Evolutionary conservation across 768 basidiomycete species (phyloP).

Genomic region (Leccinum disarticulatum): DNA sequence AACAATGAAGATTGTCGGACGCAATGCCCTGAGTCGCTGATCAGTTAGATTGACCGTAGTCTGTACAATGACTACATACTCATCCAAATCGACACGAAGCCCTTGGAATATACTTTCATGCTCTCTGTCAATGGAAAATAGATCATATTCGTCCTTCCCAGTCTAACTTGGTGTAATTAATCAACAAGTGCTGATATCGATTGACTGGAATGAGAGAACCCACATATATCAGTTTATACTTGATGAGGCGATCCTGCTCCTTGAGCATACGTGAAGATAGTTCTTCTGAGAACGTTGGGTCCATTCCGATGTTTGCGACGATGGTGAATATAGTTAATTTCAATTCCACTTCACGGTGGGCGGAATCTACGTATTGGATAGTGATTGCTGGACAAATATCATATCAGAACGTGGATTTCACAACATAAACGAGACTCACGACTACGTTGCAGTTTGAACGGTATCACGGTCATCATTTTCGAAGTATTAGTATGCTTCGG

Average conservation of each 20-base stretch:
- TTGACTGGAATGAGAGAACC: neutral
- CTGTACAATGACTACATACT: slow-evolving; percentile 5
- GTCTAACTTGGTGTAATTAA: neutral
- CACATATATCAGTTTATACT: slow-evolving; percentile 11
- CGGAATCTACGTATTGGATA: neutral
- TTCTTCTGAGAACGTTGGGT: neutral
- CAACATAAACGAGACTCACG: neutral
- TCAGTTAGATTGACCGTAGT: neutral
- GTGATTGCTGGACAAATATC: too few relatives aligned
- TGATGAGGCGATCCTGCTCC: neutral
- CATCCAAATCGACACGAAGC: slow-evolving; percentile 8
- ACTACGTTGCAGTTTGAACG: slow-evolving; percentile 41
- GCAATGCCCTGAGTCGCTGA: slow-evolving; percentile 45
- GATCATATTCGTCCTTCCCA: slow-evolving; percentile 8
- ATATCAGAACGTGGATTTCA: too few relatives aligned
- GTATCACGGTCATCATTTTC: slow-evolving; percentile 44
- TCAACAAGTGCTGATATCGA: neutral
- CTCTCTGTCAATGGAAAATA: neutral
- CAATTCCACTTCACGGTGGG: slow-evolving; percentile 34
- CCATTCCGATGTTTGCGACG: neutral
- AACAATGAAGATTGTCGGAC: slow-evolving; percentile 80
- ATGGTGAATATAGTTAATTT: slow-evolving; percentile 29
- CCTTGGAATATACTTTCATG: slow-evolving; percentile 6
- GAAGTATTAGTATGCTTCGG: slow-evolving; percentile 51
- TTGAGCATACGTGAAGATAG: slow-evolving; percentile 2